Base-by-base conservation (phyloP, 192 early-diverging fungal species). In the Coemansia sp. region DNA sequence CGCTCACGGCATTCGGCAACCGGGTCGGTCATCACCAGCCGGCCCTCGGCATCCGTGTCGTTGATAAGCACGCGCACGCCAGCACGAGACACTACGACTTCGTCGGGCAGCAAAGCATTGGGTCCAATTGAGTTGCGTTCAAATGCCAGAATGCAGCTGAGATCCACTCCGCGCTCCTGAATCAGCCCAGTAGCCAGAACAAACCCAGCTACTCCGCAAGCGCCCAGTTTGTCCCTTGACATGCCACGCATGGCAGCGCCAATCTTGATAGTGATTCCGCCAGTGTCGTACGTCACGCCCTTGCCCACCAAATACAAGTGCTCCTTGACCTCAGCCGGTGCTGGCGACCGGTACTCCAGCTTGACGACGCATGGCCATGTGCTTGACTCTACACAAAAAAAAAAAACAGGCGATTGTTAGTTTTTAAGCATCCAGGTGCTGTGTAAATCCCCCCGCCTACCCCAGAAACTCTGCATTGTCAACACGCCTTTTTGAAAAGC, bases 211-310 rank as follows among this genome's bases (percentile, higher is more conserved):
- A 89, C 87, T 7, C 88, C 85, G 23, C 92, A 89, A 27, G 94
- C 94, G 67, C 94, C 94, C 45, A 93, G 90, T 81, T 95, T 95
- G 80, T 95, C 94, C 73, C 93, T 87, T 45, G 91, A 92, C 94
- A 95, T 95, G 44, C 86, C 91, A 34, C 94, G 85, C 93, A 94
- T 94, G 36, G 85, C 72, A 50, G 92, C 93, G 57, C 89, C 88
- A 57, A 86, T 80, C 80, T 95, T 95, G 68, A 95, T 87, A 73
- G 94, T 90, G 67, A 91, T 89, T 75, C 94, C 94, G 44, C 94
- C 94, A 29, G 93, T 95, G 71, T 95, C 94, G 70, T 90, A 95
- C 31, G 94, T 94, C 25, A 95, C 93, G 65, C 94, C 94, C 80
- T 95, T 95, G 27, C 94, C 94, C 32, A 94, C 89, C 69, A 95